phyloP scores from a whole-genome alignment of 208 protist species.

The Kentomonas sorsogonicus region DNA sequence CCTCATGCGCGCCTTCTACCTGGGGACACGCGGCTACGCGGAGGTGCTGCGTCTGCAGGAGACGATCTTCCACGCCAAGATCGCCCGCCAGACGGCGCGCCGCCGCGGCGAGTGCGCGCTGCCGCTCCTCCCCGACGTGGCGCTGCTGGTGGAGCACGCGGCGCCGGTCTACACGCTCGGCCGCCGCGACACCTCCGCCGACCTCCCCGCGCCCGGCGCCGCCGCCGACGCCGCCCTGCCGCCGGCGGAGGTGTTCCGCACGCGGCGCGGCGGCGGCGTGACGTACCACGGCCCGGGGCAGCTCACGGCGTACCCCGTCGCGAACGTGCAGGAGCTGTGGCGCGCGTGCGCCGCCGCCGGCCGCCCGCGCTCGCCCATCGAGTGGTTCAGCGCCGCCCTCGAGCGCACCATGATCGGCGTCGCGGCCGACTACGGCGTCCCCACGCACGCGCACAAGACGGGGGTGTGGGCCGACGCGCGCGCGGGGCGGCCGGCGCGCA shows the following conservation, averaged over 20 bases:
- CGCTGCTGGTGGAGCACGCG: conserved; percentile 73
- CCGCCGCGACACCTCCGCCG: conserved; percentile 61
- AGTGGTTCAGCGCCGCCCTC: conserved; percentile 76
- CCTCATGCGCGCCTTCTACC: conserved; percentile 60
- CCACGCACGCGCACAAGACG: conserved; percentile 57
- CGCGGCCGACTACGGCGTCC: conserved; percentile 43
- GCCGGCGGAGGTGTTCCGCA: conserved; percentile 72
- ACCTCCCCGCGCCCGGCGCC: conserved; percentile 41
- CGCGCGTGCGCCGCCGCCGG: conserved; percentile 32
- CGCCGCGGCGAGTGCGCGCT: conserved; percentile 28
- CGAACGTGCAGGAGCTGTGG: conserved; percentile 70
- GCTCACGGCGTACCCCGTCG: conserved; percentile 84
- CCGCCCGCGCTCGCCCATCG: conserved; percentile 70
- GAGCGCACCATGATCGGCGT: conserved; percentile 73
- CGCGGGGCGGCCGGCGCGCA: conserved; percentile 21
- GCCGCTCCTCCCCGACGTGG: conserved; percentile 39
- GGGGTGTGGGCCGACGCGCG: conserved; percentile 69
- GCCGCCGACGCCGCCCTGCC: conserved; percentile 23
- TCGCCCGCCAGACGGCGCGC: conserved; percentile 36
- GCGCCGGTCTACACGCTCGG: conserved; percentile 84
- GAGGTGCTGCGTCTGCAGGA: conserved; percentile 67
- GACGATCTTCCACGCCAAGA: conserved; percentile 57
- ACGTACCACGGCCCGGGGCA: conserved; percentile 88
- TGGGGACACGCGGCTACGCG: conserved; percentile 50
- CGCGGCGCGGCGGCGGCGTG: conserved; percentile 72